phyloP scores from a whole-genome alignment of 345 rosid genomes.

The Dimocarpus longan region DNA sequence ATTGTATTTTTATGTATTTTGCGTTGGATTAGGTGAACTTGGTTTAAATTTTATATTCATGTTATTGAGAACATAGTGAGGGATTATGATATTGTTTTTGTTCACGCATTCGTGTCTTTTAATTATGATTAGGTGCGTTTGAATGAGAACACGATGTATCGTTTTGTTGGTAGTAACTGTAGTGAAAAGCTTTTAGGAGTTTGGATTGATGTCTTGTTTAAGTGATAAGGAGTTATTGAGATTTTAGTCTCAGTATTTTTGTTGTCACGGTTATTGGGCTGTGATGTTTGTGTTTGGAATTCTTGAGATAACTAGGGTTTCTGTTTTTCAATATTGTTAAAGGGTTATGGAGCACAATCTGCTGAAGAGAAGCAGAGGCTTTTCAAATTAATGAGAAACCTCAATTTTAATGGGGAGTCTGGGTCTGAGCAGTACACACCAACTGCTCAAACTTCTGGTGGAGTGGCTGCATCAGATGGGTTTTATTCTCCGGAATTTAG shows the following conservation, averaged over 20 bases:
- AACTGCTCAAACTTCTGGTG: slow-evolving; percentile 64
- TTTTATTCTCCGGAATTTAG: slow-evolving; percentile 88
- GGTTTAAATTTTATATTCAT: background rate
- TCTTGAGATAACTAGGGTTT: background rate
- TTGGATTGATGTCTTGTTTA: background rate
- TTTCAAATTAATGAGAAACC: slow-evolving; percentile 91
- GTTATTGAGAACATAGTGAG: background rate
- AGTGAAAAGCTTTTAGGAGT: background rate
- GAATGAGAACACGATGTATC: background rate
- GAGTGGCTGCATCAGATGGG: slow-evolving; percentile 66
- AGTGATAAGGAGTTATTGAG: background rate
- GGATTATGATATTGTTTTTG: background rate
- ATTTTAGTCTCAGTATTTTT: background rate
- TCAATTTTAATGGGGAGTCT: slow-evolving; percentile 91
- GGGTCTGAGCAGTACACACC: slow-evolving; percentile 76
- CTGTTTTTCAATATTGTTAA: slow-evolving; percentile 24
- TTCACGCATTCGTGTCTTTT: background rate
- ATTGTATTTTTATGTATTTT: background rate
- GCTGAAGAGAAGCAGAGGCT: slow-evolving; percentile 98
- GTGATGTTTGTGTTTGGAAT: background rate
- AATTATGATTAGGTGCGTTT: background rate
- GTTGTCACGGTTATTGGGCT: background rate
- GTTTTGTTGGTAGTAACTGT: background rate
- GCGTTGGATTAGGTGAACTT: background rate
- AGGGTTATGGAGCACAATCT: slow-evolving; percentile 98